These are phyloP conservation scores for Stephania japonica DNA, from an alignment of 164 flowering plant species.

Conservation along the genomic window DNA sequence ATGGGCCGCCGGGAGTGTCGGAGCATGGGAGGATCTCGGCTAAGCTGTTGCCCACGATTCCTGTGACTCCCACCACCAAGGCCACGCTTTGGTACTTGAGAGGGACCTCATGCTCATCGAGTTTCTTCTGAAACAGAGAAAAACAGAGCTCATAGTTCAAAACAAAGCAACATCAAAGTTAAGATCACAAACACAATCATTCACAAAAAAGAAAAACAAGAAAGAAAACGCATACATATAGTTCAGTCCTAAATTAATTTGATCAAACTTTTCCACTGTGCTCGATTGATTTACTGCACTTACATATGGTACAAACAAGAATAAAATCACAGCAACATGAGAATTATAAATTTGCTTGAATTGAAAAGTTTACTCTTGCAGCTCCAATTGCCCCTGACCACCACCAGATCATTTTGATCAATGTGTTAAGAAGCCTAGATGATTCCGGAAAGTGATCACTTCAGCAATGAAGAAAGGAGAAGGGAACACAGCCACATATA, in stretches of 20 bases:
- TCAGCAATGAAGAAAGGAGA: too few species aligned
- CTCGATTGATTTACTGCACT: too few species aligned
- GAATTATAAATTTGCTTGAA: too few species aligned
- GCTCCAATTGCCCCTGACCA: constrained; percentile 77
- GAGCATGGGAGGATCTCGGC: constrained; percentile 78
- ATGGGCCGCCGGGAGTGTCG: constrained; percentile 84
- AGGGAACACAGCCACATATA: too few species aligned
- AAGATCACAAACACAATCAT: background rate
- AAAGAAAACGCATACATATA: too few species aligned
- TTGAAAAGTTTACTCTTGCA: constrained; percentile 35
- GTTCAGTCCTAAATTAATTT: too few species aligned
- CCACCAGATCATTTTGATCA: constrained; percentile 60
- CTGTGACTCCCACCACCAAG: constrained; percentile 69
- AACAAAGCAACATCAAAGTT: background rate
- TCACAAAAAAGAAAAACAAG: background rate
- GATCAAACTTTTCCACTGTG: too few species aligned
- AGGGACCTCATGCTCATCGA: constrained; percentile 43
- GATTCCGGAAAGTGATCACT: too few species aligned
- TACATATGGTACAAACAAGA: too few species aligned
- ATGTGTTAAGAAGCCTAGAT: too few species aligned
- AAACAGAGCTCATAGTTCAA: constrained; percentile 5
- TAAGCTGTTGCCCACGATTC: constrained; percentile 78
- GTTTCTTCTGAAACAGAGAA: constrained; percentile 43
- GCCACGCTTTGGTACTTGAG: constrained; percentile 48
- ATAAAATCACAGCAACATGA: too few species aligned